A percentile compares a stretch with the other conserved stretches of the same genome.
Conservation (phyloP, 352 stramenopile species). For the Globisporangium cederbergense region DNA sequence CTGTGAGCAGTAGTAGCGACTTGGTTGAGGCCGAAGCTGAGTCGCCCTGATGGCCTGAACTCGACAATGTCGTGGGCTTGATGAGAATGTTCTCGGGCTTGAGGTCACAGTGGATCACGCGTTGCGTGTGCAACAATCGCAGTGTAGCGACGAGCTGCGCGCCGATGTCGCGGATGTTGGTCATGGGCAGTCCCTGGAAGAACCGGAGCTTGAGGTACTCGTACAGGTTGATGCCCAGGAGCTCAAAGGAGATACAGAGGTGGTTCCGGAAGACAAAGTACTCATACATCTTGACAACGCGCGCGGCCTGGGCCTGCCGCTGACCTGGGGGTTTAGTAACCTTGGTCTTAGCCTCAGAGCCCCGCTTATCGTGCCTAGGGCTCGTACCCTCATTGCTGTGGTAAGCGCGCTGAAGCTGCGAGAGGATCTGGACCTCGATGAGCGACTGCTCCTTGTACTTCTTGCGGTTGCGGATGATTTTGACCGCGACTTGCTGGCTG, state of each 20-base stretch:
- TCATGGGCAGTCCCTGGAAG: conserved; percentile 93
- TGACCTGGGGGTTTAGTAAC: neutral
- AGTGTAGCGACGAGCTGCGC: conserved; percentile 87
- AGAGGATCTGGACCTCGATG: conserved; percentile 94
- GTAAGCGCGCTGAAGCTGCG: conserved; percentile 64
- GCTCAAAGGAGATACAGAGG: conserved; percentile 96
- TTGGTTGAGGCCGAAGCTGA: neutral
- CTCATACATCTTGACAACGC: conserved; percentile 90
- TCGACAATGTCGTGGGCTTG: neutral
- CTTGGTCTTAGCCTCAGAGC: neutral
- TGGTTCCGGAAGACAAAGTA: conserved; percentile 94
- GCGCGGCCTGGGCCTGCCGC: conserved; percentile 16
- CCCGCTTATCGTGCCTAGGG: neutral
- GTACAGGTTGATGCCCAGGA: conserved; percentile 95
- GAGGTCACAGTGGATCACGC: conserved; percentile 97
- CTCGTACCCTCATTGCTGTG: neutral
- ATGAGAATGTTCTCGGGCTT: conserved; percentile 97
- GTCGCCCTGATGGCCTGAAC: neutral
- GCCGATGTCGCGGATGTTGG: conserved; percentile 84
- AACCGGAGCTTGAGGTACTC: conserved; percentile 95
- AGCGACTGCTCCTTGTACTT: conserved; percentile 95
- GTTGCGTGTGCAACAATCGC: conserved; percentile 61
- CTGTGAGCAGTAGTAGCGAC: neutral
- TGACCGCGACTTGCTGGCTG: conserved; percentile 91
- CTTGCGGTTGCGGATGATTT: conserved; percentile 98